These are phyloP conservation scores for Emergomyces africanus DNA, from an alignment of 2,329 filamentous ascomycete genomes.

Conservation along the genomic window DNA sequence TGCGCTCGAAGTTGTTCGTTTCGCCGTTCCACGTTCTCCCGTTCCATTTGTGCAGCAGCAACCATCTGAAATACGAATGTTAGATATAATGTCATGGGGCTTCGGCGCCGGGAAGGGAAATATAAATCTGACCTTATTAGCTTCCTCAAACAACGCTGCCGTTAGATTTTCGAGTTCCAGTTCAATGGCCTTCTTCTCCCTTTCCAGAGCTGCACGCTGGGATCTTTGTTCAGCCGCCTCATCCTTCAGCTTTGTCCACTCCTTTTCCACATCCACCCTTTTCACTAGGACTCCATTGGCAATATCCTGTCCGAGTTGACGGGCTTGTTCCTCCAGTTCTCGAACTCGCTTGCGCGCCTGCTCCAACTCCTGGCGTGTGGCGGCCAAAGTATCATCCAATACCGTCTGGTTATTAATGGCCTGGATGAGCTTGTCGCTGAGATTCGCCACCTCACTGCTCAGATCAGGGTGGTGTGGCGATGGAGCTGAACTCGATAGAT, in stretches of 20 bases:
- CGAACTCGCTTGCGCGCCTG: conserved; percentile 53
- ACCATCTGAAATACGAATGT: conserved; percentile 54
- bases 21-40: conserved; percentile 66
- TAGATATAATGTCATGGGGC: conserved; percentile 3
- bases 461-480: conserved; percentile 43
- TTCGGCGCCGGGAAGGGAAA: background rate
- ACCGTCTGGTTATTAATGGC: conserved; percentile 94
- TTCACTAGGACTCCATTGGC: conserved; percentile 63
- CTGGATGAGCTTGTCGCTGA: conserved; percentile 93
- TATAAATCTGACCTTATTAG: conserved; percentile 54
- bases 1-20: conserved; percentile 81
- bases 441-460: conserved; percentile 66
- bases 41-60: conserved; percentile 71
- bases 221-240: conserved; percentile 53
- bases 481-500: conserved; percentile 24
- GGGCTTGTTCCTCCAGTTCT: conserved; percentile 55
- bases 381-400: conserved; percentile 76
- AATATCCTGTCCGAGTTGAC: conserved; percentile 57
- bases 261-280: conserved; percentile 60
- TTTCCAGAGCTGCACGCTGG: conserved; percentile 53
- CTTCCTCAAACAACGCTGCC: conserved; percentile 90
- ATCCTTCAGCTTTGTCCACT: conserved; percentile 48
- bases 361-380: conserved; percentile 72
- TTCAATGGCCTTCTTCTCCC: conserved; percentile 80
- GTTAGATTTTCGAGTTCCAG: conserved; percentile 84